Evolutionary conservation across 1,139 yeast species (phyloP).

Genomic region (Fermentozyma sake): DNA sequence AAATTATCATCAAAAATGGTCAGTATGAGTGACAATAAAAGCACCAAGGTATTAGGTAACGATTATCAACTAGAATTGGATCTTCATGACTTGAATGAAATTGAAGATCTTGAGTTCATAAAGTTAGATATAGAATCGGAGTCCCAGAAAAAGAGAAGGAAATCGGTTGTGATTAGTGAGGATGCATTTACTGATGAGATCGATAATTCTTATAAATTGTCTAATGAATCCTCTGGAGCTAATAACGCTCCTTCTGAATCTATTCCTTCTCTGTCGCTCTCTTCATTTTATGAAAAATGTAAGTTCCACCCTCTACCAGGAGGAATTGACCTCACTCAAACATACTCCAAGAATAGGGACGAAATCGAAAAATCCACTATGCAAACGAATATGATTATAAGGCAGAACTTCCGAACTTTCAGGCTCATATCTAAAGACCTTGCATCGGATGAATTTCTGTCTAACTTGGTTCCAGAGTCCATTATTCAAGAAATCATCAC

Average conservation of each 20-base stretch:
- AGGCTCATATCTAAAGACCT: slow-evolving; percentile 23
- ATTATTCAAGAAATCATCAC: slow-evolving; percentile 33
- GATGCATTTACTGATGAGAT: too few species aligned
- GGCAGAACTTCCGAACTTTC: slow-evolving; percentile 52
- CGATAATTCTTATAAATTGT: slow-evolving; percentile 3
- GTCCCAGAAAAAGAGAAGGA: too few species aligned
- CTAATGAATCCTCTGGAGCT: slow-evolving; percentile 17
- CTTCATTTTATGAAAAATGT: too few species aligned
- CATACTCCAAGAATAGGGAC: slow-evolving; percentile 26
- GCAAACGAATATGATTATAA: slow-evolving; percentile 49
- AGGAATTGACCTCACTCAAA: slow-evolving; percentile 40
- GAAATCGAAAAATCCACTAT: slow-evolving; percentile 45
- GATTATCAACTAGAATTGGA: slow-evolving; percentile 30
- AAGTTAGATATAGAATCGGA: slow-evolving; percentile 47
- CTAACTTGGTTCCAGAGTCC: slow-evolving; percentile 22
- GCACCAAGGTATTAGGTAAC: slow-evolving; percentile 4
- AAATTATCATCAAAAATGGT: slow-evolving; percentile 81
- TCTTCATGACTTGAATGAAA: slow-evolving; percentile 58
- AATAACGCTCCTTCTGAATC: too few species aligned
- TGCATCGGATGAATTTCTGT: slow-evolving; percentile 11
- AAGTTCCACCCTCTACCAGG: slow-evolving; percentile 12
- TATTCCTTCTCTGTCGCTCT: too few species aligned
- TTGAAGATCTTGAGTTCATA: slow-evolving; percentile 47
- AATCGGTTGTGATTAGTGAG: too few species aligned
- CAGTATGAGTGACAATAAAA: slow-evolving; percentile 38